Percentiles rank a stretch among this genome's conserved stretches.
These are phyloP conservation scores for Bolboschoenoplectus hybrid DNA, from an alignment of 202 grass and related monocot species.

Conservation along the genomic window DNA sequence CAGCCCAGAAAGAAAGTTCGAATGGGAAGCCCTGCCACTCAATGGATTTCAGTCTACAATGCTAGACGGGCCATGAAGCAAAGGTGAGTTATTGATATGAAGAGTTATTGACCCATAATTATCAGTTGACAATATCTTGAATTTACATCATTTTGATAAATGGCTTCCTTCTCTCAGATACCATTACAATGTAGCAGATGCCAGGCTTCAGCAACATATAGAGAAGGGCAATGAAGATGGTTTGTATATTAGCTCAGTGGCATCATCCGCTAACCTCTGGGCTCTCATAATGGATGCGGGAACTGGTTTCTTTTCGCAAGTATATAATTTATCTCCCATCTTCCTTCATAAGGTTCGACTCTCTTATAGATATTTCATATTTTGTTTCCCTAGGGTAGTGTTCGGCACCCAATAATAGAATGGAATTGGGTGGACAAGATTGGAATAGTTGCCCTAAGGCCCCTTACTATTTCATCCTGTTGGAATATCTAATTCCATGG, in stretches of 20 bases:
- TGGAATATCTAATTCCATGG: not conserved
- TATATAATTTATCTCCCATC: conserved; percentile 89
- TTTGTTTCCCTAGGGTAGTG: conserved; percentile 28
- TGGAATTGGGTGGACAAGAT: not conserved
- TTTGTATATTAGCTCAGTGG: conserved; percentile 87
- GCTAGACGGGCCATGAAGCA: conserved; percentile 95
- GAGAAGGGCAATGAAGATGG: conserved; percentile 97
- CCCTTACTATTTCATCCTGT: not conserved
- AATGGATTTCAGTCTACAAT: conserved; percentile 99
- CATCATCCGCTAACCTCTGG: conserved; percentile 89
- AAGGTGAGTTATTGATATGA: conserved; percentile 56
- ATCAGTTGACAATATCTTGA: not conserved
- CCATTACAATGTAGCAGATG: conserved; percentile 96
- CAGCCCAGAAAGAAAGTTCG: conserved; percentile 97
- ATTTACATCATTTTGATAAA: conserved; percentile 25
- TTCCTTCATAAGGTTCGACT: conserved; percentile 89
- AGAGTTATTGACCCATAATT: not conserved
- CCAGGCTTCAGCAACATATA: conserved; percentile 87
- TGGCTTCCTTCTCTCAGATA: conserved; percentile 55
- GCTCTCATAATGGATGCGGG: conserved; percentile 99
- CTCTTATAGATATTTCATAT: conserved; percentile 17
- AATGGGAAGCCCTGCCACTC: conserved; percentile 85
- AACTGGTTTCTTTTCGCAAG: conserved; percentile 91
- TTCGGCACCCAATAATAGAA: not conserved
- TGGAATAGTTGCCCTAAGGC: not conserved